These are phyloP conservation scores for Teratosphaeria nubilosa DNA, from an alignment of 2,329 filamentous ascomycete genomes.

Conservation along the genomic window DNA sequence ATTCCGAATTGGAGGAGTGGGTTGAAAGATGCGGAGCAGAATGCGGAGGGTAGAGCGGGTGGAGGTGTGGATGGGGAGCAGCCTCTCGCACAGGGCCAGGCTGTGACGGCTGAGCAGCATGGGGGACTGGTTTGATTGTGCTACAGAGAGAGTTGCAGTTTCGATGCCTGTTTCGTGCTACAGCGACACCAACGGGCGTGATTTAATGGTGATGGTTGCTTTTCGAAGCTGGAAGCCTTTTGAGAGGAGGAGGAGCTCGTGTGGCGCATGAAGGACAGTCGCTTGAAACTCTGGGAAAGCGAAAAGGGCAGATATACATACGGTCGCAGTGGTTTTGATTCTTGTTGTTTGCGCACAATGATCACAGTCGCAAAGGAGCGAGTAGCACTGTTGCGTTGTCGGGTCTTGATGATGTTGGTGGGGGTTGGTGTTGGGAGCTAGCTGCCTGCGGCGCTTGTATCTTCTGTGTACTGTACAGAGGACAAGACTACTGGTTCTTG, in stretches of 20 bases:
- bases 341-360: background rate
- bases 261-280: too few relatives aligned
- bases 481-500: too few relatives aligned
- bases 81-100: background rate
- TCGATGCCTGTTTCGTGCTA: background rate
- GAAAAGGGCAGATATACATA: too few relatives aligned
- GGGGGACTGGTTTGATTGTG: background rate
- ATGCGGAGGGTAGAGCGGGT: background rate
- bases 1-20: background rate
- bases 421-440: too few relatives aligned
- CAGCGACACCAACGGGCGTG: background rate
- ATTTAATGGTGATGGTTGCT: background rate
- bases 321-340: background rate
- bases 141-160: background rate
- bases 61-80: background rate
- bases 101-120: background rate
- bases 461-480: too few relatives aligned
- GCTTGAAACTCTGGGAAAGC: too few relatives aligned
- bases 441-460: too few relatives aligned
- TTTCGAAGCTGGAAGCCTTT: too few relatives aligned
- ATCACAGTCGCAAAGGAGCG: background rate
- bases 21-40: background rate
- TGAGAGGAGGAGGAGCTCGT: too few relatives aligned
- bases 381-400: too few relatives aligned
- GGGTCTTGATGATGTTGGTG: too few relatives aligned